Conservation (phyloP, 352 stramenopile species). For the Phytophthora sojae region DNA sequence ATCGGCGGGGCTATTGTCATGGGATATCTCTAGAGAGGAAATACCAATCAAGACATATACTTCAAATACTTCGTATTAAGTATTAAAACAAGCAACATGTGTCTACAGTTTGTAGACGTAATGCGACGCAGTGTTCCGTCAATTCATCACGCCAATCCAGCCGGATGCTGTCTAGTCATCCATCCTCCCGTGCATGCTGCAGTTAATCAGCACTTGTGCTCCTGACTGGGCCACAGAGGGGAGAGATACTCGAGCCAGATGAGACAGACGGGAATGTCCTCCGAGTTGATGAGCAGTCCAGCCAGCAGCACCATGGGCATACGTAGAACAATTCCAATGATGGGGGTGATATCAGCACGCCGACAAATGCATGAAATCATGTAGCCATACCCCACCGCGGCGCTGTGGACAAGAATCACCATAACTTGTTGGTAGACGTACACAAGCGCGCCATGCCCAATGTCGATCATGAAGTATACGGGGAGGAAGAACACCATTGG, state of each 20-base stretch:
- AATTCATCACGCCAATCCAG: conserved; percentile 25
- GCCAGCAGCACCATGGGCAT: conserved; percentile 48
- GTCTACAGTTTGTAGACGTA: conserved; percentile 6
- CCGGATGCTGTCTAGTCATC: conserved; percentile 26
- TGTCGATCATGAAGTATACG: conserved; percentile 43
- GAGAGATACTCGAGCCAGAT: conserved; percentile 45
- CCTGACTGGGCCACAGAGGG: conserved; percentile 33
- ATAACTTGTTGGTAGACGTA: conserved; percentile 40
- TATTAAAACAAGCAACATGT: too few relatives aligned
- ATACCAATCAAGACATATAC: too few relatives aligned
- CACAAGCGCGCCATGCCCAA: conserved; percentile 14
- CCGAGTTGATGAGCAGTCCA: conserved; percentile 42
- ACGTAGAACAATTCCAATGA: conserved; percentile 37
- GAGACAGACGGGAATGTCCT: conserved; percentile 40
- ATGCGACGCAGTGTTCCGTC: neutral
- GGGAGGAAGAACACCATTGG: conserved; percentile 39
- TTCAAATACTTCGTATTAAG: too few relatives aligned
- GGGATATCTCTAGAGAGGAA: conserved; percentile 39
- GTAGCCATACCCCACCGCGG: conserved; percentile 38
- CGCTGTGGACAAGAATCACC: conserved; percentile 36
- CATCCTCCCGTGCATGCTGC: conserved; percentile 34
- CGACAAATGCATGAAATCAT: conserved; percentile 42
- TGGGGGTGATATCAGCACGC: conserved; percentile 28
- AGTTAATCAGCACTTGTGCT: conserved; percentile 39
- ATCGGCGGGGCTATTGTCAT: conserved; percentile 47